Evolutionary conservation across 179 eudicot species (phyloP).

Genomic region (Silene vulgaris): DNA sequence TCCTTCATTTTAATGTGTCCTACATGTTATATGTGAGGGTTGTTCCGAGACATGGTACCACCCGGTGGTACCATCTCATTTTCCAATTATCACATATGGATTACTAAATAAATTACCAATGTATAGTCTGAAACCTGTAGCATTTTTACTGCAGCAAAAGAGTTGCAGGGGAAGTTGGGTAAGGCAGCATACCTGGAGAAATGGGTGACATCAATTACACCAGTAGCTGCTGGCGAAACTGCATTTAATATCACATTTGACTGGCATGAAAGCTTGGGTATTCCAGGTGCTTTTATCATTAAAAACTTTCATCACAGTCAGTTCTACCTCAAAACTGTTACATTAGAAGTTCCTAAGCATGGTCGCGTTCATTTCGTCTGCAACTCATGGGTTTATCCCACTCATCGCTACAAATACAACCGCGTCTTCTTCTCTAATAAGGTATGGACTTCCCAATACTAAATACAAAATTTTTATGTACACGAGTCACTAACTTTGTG

Average conservation of each 20-base stretch:
- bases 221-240: constrained; percentile 49
- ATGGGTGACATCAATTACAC: constrained; percentile 45
- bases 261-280: constrained; percentile 68
- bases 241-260: constrained; percentile 52
- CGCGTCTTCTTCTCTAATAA: constrained; percentile 84
- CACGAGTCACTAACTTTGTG: background rate
- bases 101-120: too few species aligned
- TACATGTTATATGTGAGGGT: too few species aligned
- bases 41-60: too few species aligned
- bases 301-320: constrained; percentile 62
- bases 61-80: too few species aligned
- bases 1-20: too few species aligned
- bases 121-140: too few species aligned
- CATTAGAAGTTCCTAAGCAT: constrained; percentile 65
- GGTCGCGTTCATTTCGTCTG: constrained; percentile 60
- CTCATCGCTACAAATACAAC: constrained; percentile 53
- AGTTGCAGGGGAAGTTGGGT: constrained; percentile 46
- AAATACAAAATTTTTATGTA: too few species aligned
- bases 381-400: constrained; percentile 91
- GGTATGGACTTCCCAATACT: constrained; percentile 38
- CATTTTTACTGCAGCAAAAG: constrained; percentile 14
- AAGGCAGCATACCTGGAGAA: constrained; percentile 57
- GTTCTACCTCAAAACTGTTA: constrained; percentile 64
- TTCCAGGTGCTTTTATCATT: constrained; percentile 67
- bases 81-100: too few species aligned